phyloP scores from a whole-genome alignment of 106 monocot genomes.

The Posidonia australis region DNA sequence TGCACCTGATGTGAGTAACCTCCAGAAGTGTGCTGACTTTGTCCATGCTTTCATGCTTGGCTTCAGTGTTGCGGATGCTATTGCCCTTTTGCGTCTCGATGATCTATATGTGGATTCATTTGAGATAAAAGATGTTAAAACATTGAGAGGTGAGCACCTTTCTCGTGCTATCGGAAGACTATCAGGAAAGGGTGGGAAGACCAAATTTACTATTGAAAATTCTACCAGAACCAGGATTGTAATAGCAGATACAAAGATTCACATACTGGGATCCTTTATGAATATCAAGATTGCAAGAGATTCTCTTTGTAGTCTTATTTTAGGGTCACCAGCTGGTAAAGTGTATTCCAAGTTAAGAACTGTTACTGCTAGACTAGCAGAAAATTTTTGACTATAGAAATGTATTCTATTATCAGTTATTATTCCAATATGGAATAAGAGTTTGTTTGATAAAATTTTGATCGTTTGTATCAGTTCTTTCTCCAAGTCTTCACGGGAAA shows the following conservation, averaged over 20 bases:
- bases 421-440: too few species aligned
- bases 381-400: slow-evolving; percentile 29
- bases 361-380: slow-evolving; percentile 67
- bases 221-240: slow-evolving; percentile 81
- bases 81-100: slow-evolving; percentile 79
- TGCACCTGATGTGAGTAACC: slow-evolving; percentile 34
- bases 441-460: too few species aligned
- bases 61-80: slow-evolving; percentile 64
- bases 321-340: slow-evolving; percentile 85
- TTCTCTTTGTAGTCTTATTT: slow-evolving; percentile 78
- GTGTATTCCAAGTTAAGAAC: slow-evolving; percentile 85
- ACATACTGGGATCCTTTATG: slow-evolving; percentile 20
- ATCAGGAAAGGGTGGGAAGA: slow-evolving; percentile 88
- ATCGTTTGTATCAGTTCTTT: too few species aligned
- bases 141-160: slow-evolving; percentile 68
- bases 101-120: slow-evolving; percentile 88
- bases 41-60: slow-evolving; percentile 92
- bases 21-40: slow-evolving; percentile 88
- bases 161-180: slow-evolving; percentile 81
- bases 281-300: slow-evolving; percentile 30
- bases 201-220: slow-evolving; percentile 88
- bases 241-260: slow-evolving; percentile 81
- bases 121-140: slow-evolving; percentile 95
- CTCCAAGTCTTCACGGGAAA: too few species aligned
- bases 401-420: too few species aligned